Evolutionary conservation across 768 basidiomycete genomes (phyloP).

Genomic region (Macrolepiota albuminosa): DNA sequence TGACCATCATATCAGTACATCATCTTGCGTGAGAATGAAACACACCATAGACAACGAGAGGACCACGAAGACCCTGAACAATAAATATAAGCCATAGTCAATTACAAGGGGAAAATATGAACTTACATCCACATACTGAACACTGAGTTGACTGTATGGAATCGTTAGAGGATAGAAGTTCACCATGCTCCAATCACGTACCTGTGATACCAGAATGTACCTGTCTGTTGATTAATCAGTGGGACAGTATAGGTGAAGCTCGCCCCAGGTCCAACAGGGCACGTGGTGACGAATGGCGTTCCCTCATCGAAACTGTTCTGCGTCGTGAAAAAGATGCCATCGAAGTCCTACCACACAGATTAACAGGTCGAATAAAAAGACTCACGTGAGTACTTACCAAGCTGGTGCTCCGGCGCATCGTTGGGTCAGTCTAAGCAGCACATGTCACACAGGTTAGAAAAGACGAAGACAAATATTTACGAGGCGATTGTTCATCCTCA

Average conservation of each 20-base stretch:
- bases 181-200: not conserved
- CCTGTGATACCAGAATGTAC: conserved; percentile 30
- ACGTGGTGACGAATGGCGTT: conserved; percentile 19
- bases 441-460: not conserved
- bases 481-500: conserved; percentile 16
- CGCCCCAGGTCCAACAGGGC: conserved; percentile 25
- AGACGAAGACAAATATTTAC: not conserved
- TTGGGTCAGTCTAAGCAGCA: conserved; percentile 14
- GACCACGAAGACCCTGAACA: conserved; percentile 18
- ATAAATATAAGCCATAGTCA: not conserved
- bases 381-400: not conserved
- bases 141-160: conserved; percentile 13
- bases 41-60: conserved; percentile 24
- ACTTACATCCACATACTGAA: conserved; percentile 20
- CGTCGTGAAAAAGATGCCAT: conserved; percentile 20
- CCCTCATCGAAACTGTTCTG: conserved; percentile 22
- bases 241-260: conserved; percentile 25
- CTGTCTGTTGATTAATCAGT: conserved; percentile 22
- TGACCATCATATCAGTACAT: not conserved
- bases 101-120: not conserved
- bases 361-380: not conserved
- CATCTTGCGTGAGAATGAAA: not conserved
- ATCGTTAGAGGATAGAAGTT: not conserved
- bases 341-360: conserved; percentile 12
- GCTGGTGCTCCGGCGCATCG: conserved; percentile 19